Base-by-base conservation (phyloP, 2,329 filamentous ascomycete species). In the Epichloe coenophiala region DNA sequence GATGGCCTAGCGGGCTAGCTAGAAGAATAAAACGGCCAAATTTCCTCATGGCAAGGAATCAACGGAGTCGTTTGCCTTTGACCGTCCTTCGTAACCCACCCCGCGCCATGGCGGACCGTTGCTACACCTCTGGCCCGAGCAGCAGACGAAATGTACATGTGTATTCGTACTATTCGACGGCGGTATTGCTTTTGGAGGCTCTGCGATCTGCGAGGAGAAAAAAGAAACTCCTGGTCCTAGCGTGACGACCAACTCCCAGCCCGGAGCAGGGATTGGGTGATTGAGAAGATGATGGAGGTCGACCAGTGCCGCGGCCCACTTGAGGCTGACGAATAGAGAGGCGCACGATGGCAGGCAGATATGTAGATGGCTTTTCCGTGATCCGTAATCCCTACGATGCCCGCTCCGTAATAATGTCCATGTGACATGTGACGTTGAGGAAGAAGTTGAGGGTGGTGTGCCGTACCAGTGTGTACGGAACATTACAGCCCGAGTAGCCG, bases 181-280 rank as follows among this genome's bases (percentile, higher is more conserved):
- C 27, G 27, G 40, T 3, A 19, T 36, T 43, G 39, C 31, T 11
- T 36, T 36, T 15, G 31, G 17, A 21, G 35, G 12, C 43, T 48
- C 23, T 48, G 38, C 39, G 19, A 19, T 31, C 27, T 31, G 27
- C 27, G 1, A 31, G 17, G 39, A 49, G 41, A 43, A 49, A 49
- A 49, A 49, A 49, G 17, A 49, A 49, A 43, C 21, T 19, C 46
- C 31, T 31, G 36, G 21, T 11, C 45, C 36, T 41, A 47, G 45
- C 45, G 45, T 12, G 21, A 19, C 15, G 45, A 46, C 45, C 27
- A 46, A 46, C 33, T 27, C 1, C 17, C 40, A 46, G 31, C 44
- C 23, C 17, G n/a, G 21, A 31, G 23, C 46, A 48, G 46, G 46
- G 46, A 41, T 48, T 48, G 46, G 13, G 36, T 33, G 46, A 48